A percentile compares a stretch with the other conserved stretches of the same genome.
Evolutionary conservation across 2,329 filamentous ascomycete species (phyloP).

Genomic region (Pestalotiopsis sp.): DNA sequence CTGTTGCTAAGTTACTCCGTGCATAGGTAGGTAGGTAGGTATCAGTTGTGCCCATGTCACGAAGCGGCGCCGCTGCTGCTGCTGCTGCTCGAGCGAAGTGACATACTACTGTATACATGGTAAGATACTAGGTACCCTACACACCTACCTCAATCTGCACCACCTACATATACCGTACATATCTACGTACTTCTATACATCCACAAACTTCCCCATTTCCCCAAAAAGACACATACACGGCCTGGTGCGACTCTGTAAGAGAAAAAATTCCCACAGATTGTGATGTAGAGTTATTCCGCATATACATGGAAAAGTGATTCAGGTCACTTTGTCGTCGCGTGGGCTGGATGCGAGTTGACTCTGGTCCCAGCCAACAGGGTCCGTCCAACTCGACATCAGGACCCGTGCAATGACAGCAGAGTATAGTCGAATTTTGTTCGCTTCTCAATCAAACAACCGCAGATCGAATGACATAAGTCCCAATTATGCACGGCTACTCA

Average conservation of each 20-base stretch:
- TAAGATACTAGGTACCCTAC: background rate
- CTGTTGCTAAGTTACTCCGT: constrained; percentile 8
- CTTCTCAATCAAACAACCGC: background rate
- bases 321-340: background rate
- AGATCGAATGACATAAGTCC: background rate
- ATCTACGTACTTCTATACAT: background rate
- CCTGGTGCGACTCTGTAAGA: background rate
- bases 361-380: background rate
- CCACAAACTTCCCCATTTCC: background rate
- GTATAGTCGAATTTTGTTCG: background rate
- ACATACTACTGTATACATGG: background rate
- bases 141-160: background rate
- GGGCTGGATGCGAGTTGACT: background rate
- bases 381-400: background rate
- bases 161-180: background rate
- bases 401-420: background rate
- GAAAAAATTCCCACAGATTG: background rate
- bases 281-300: background rate
- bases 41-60: background rate
- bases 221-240: background rate
- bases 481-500: background rate
- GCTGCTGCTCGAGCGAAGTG: background rate
- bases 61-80: background rate
- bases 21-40: background rate
- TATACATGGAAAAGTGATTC: background rate